Evolutionary conservation across 2,329 filamentous ascomycete species (phyloP), one percentile per base, ranked within the genome.

Genomic region (Colletotrichum graminicola): DNA sequence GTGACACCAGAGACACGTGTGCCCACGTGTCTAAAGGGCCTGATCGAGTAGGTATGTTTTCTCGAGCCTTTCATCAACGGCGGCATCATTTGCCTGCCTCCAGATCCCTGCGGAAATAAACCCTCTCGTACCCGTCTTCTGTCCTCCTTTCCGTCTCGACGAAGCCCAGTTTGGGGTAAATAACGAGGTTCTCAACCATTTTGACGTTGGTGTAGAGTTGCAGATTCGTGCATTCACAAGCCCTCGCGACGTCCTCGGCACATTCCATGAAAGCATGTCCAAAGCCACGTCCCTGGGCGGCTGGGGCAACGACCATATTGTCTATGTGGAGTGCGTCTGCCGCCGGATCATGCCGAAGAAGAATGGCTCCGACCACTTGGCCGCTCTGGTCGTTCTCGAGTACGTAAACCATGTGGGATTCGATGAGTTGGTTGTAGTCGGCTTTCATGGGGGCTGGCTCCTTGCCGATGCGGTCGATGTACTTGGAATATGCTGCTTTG

Each of bases 391-490:
- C 60, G 16, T 54, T 8, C 21, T 64, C 47, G 10, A 79, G 73
- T 1, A 79, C 73, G 66, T 71, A 78, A 2, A 80, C 74, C 11
- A 76, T 67, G n/a, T 73, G 67, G 0, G 69, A 74, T 7, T 73
- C n/a, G 5, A 83, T 69, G 16, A 82, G 73, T 4, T 73, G 34
- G 7, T 32, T 3, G 54, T 82, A 82, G 69, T 83, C 75, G n/a
- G 76, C 73, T 1, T 70, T 75, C 81, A 83, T 82, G 1, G 81
- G 80, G 0, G 80, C 81, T 0, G 81, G 81, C 0, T 75, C 75
- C 54, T 77, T 78, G 5, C 79, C 79, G 61, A 81, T 80, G 5
- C 79, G 79, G 16, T 79, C 74, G 36, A 79, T 76, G 68, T 80
- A 81, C 59, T 79, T 82, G 5, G 76, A 69, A 67, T 80, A 80